These are phyloP conservation scores for Ilyonectria sp. DNA, from an alignment of 2,329 filamentous ascomycete species.

Conservation along the genomic window DNA sequence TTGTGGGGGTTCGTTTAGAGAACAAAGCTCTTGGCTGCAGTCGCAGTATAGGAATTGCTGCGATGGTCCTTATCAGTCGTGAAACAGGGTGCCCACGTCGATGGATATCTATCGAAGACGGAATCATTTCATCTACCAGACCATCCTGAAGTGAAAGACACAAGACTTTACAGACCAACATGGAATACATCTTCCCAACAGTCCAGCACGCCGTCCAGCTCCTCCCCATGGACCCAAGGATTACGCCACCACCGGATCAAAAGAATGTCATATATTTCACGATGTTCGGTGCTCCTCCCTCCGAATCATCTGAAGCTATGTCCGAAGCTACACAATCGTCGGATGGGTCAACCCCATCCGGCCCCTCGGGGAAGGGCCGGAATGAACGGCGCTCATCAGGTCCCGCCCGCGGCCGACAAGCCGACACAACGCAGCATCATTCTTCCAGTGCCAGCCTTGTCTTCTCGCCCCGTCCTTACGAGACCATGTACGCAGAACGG, in stretches of 20 bases:
- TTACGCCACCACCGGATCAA: conserved; percentile 39
- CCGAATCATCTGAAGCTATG: conserved; percentile 25
- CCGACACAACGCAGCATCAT: conserved; percentile 22
- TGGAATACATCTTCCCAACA: conserved; percentile 33
- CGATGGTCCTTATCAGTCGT: conserved; percentile 29
- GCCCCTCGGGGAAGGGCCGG: conserved; percentile 12
- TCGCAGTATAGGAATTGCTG: conserved; percentile 28
- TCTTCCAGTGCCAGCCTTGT: conserved; percentile 36
- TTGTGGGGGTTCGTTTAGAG: conserved; percentile 31
- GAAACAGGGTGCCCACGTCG: conserved; percentile 7
- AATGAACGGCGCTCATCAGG: conserved; percentile 35
- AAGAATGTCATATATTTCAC: conserved; percentile 28
- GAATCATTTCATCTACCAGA: conserved; percentile 9
- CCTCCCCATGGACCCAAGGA: conserved; percentile 39
- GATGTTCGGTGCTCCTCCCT: conserved; percentile 20
- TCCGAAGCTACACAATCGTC: conserved; percentile 26
- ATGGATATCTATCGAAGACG: conserved; percentile 37
- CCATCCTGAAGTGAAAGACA: conserved; percentile 19
- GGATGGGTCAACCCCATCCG: conserved; percentile 1
- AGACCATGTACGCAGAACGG: conserved; percentile 62
- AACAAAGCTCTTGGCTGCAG: conserved; percentile 41
- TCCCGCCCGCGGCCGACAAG: conserved; percentile 15
- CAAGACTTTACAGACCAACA: conserved; percentile 21
- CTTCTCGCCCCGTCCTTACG: conserved; percentile 57
- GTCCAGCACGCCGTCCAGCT: conserved; percentile 28